These are phyloP conservation scores for Cochlearia excelsa DNA, from an alignment of 345 rosid species.

Conservation along the genomic window DNA sequence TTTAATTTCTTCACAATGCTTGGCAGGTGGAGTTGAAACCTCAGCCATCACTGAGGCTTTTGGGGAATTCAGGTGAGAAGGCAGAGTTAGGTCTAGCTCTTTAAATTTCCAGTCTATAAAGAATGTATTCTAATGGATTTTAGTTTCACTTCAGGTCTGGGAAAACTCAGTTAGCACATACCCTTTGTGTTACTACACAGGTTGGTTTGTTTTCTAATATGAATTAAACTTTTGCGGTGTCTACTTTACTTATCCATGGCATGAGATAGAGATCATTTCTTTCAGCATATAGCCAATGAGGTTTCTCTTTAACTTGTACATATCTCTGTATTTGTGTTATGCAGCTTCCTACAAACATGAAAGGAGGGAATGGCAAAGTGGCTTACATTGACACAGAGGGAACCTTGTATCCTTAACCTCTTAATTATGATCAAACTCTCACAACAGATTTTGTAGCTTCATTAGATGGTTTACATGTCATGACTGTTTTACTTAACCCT, in stretches of 20 bases:
- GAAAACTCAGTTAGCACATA: constrained; percentile 87
- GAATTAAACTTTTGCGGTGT: background rate
- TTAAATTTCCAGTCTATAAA: background rate
- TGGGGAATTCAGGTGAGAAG: constrained; percentile 80
- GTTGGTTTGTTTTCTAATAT: constrained; percentile 40
- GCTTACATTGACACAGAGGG: constrained; percentile 89
- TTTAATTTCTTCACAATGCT: constrained; percentile 16
- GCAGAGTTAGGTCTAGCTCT: constrained; percentile 1
- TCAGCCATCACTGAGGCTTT: constrained; percentile 81
- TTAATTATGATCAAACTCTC: background rate
- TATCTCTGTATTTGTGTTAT: constrained; percentile 14
- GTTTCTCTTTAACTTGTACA: background rate
- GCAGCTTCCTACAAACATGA: constrained; percentile 84
- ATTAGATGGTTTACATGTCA: background rate
- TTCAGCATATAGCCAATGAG: background rate
- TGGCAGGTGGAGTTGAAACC: constrained; percentile 86
- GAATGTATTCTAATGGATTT: constrained; percentile 4
- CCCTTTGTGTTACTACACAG: constrained; percentile 82
- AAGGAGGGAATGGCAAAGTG: constrained; percentile 91
- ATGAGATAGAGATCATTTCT: background rate
- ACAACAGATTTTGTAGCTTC: constrained; percentile 17
- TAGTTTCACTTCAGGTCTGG: constrained; percentile 59
- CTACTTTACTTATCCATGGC: constrained; percentile 1
- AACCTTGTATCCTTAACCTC: constrained; percentile 67
- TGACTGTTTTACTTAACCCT: constrained; percentile 39